Evolutionary conservation across 805 yeast species (phyloP).

Genomic region (Candida gorgasii): DNA sequence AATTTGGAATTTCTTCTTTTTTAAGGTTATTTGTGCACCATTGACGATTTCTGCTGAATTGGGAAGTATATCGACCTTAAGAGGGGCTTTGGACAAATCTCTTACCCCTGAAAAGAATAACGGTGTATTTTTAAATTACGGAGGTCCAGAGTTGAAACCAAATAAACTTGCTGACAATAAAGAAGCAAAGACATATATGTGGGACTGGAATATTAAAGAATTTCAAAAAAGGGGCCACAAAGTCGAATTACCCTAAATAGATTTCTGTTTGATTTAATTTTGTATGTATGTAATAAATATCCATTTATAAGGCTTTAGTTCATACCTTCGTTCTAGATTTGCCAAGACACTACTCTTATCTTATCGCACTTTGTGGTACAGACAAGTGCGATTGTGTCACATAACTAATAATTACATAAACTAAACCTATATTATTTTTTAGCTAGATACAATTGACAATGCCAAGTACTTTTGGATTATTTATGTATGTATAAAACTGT

Average conservation of each 20-base stretch:
- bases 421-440: neutral
- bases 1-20: conserved; percentile 3
- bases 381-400: conserved; percentile 9
- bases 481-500: conserved; percentile 7
- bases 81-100: conserved; percentile 31
- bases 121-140: conserved; percentile 34
- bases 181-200: conserved; percentile 24
- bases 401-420: neutral
- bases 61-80: conserved; percentile 35
- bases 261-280: no score
- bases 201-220: conserved; percentile 24
- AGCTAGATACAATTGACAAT: conserved; percentile 5
- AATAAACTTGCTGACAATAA: conserved; percentile 25
- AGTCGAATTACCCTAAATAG: conserved; percentile 5
- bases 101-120: conserved; percentile 23
- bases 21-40: conserved; percentile 16
- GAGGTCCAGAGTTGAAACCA: conserved; percentile 29
- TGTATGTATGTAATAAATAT: neutral
- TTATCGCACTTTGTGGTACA: conserved; percentile 3
- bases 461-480: conserved; percentile 10
- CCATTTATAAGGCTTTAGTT: no score
- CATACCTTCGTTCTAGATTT: no score
- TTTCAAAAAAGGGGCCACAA: conserved; percentile 12
- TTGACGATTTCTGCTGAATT: conserved; percentile 34
- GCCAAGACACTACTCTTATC: conserved; percentile 9